Conservation (phyloP, 2,329 filamentous ascomycete species). For the Shiraia sp. region DNA sequence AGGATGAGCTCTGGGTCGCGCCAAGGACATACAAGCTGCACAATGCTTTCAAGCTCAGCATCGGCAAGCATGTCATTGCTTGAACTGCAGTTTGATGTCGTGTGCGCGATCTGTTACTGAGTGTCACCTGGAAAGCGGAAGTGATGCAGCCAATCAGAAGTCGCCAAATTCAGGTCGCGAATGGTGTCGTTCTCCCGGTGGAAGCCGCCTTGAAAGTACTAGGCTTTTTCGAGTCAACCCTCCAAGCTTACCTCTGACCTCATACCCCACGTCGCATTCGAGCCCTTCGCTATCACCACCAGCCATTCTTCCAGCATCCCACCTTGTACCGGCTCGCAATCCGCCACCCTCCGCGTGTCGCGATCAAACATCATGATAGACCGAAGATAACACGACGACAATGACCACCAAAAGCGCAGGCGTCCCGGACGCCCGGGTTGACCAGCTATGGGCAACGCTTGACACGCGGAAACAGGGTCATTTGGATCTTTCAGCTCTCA, state of each 20-base stretch:
- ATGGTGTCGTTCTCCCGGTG: constrained; percentile 16
- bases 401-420: constrained; percentile 78
- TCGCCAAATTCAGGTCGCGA: constrained; percentile 12
- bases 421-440: constrained; percentile 78
- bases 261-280: constrained; percentile 34
- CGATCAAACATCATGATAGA: constrained; percentile 44
- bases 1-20: too few relatives aligned
- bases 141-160: constrained; percentile 20
- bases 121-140: too few relatives aligned
- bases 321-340: constrained; percentile 22
- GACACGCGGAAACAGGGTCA: constrained; percentile 77
- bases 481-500: constrained; percentile 81
- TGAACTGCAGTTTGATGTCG: too few relatives aligned
- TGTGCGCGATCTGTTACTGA: too few relatives aligned
- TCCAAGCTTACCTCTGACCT: constrained; percentile 31
- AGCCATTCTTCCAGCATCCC: constrained; percentile 27
- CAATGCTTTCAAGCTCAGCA: too few relatives aligned
- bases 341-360: constrained; percentile 23
- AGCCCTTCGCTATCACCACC: constrained; percentile 19
- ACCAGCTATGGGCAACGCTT: constrained; percentile 81
- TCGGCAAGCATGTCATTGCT: too few relatives aligned
- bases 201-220: constrained; percentile 15
- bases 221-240: constrained; percentile 25
- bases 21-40: too few relatives aligned
- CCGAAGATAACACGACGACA: constrained; percentile 48